Conservation (phyloP, 1,139 yeast species). For the Pichia sp. region DNA sequence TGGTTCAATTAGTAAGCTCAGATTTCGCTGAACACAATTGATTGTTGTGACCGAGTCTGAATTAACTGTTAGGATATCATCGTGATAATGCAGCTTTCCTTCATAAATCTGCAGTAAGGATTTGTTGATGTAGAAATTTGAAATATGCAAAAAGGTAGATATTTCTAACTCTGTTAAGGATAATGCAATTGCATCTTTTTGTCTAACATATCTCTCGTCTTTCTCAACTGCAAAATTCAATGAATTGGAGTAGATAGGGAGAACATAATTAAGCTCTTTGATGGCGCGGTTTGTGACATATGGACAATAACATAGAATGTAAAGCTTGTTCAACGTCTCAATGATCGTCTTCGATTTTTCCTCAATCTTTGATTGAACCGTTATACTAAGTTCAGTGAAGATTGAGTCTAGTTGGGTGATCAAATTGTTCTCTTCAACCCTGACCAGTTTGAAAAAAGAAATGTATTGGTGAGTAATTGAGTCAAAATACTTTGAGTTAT, state of each 20-base stretch:
- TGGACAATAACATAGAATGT: slow-evolving; percentile 9
- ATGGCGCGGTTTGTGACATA: not conserved
- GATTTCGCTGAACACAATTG: slow-evolving; percentile 9
- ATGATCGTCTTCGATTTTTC: not conserved
- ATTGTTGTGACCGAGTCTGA: slow-evolving; percentile 1
- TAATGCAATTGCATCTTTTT: not conserved
- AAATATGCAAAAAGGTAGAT: slow-evolving; percentile 8
- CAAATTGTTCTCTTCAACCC: slow-evolving; percentile 22
- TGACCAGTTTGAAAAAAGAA: slow-evolving; percentile 23
- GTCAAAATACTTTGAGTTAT: slow-evolving; percentile 19
- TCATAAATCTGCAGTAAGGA: slow-evolving; percentile 3
- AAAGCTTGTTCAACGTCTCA: slow-evolving; percentile 13
- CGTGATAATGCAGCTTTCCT: not conserved
- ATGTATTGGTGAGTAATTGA: slow-evolving; percentile 22
- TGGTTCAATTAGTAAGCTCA: slow-evolving; percentile 5
- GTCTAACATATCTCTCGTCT: slow-evolving; percentile 1
- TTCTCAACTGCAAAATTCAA: not conserved
- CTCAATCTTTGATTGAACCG: slow-evolving; percentile 15
- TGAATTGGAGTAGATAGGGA: slow-evolving; percentile 3
- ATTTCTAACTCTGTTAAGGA: slow-evolving; percentile 1
- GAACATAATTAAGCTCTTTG: not conserved
- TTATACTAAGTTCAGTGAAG: slow-evolving; percentile 23
- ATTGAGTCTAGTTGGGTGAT: slow-evolving; percentile 23
- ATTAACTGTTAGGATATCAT: not conserved
- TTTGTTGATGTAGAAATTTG: slow-evolving; percentile 5